Conservation (phyloP, 1,284 basidiomycete species). For the Bothia castanella region DNA sequence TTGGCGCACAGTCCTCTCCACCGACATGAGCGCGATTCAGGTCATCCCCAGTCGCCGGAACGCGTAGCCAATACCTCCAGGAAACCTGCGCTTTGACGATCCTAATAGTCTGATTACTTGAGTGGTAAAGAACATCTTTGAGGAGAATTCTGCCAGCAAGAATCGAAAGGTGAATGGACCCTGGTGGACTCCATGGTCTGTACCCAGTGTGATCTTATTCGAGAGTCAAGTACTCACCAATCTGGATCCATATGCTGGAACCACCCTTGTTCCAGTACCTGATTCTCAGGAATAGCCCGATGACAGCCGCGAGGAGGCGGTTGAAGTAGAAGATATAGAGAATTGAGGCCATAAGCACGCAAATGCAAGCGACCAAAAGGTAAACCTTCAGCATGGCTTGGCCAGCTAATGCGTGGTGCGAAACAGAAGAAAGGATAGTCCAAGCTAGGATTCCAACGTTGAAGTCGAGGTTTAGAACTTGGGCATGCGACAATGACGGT, state of each 20-base stretch:
- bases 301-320: conserved; percentile 66
- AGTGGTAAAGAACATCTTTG: conserved; percentile 84
- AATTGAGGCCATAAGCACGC: conserved; percentile 66
- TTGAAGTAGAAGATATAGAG: conserved; percentile 91
- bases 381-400: conserved; percentile 50
- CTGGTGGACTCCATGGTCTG: conserved; percentile 28
- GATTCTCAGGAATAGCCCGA: conserved; percentile 59
- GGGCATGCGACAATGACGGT: conserved; percentile 4
- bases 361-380: conserved; percentile 69
- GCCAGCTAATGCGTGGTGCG: conserved; percentile 20
- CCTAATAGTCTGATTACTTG: conserved; percentile 82
- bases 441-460: background rate
- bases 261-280: conserved; percentile 68
- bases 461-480: conserved; percentile 2
- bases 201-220: background rate
- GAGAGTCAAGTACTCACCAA: conserved; percentile 48
- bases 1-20: conserved; percentile 47
- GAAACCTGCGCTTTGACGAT: conserved; percentile 80
- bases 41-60: conserved; percentile 62
- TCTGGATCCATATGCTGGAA: conserved; percentile 71
- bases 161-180: conserved; percentile 89
- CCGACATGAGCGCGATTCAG: conserved; percentile 50
- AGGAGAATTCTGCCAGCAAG: conserved; percentile 81
- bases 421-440: background rate
- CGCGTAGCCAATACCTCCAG: conserved; percentile 91